Percentiles rank a stretch among this genome's conserved stretches.
Evolutionary conservation across 495 filamentous ascomycete species (phyloP).

Genomic region (Neurospora tetraspora): DNA sequence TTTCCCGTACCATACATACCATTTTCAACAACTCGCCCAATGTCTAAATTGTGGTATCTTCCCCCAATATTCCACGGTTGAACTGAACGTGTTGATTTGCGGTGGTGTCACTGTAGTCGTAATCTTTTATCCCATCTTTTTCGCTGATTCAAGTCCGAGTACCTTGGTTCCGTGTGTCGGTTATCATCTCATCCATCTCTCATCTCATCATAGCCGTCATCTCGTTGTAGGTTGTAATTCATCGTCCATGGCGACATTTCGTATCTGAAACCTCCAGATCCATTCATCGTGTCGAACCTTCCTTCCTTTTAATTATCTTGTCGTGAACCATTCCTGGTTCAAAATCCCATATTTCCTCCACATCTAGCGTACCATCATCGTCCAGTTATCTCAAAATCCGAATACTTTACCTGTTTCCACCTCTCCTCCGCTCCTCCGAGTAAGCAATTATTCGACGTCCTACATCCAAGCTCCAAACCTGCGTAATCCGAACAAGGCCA

Average conservation of each 20-base stretch:
- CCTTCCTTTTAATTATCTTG: not conserved
- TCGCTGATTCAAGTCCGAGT: not conserved
- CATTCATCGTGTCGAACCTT: not conserved
- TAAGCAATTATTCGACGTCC: not conserved
- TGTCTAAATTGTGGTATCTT: not conserved
- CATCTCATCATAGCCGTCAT: not conserved
- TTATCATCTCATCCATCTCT: not conserved
- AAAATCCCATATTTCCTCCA: not conserved
- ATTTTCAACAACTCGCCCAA: not conserved
- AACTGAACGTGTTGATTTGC: not conserved
- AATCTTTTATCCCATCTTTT: not conserved
- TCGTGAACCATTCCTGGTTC: not conserved
- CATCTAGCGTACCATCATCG: not conserved
- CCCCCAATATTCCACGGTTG: not conserved
- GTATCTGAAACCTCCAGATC: not conserved
- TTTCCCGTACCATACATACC: not conserved
- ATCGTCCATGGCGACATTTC: not conserved
- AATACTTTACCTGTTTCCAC: not conserved
- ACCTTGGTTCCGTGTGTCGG: not conserved
- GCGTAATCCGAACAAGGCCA: not conserved
- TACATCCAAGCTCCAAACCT: not conserved
- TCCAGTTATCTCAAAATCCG: not conserved
- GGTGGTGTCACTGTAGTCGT: not conserved
- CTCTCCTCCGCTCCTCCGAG: not conserved
- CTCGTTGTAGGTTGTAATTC: not conserved